Evolutionary conservation across 1,139 yeast genomes (phyloP).

Genomic region (Saccharomycopsis hybrid): DNA sequence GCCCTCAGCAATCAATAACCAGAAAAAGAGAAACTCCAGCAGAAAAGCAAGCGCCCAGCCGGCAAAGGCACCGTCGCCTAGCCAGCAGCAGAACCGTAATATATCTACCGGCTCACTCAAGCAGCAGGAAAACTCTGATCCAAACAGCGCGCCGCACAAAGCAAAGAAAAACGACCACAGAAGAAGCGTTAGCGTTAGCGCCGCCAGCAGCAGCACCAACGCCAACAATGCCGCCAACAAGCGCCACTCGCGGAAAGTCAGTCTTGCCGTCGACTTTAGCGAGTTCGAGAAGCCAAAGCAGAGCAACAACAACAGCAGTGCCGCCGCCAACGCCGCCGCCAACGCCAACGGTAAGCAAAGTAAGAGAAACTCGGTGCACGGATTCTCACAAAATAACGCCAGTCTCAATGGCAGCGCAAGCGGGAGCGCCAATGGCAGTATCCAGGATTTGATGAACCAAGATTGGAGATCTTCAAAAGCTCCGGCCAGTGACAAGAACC

Average conservation of each 20-base stretch:
- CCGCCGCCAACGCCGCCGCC: too few relatives aligned
- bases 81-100: not conserved
- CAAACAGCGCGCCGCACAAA: not conserved
- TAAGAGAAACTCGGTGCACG: constrained; percentile 5
- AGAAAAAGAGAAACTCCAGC: constrained; percentile 7
- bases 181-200: constrained; percentile 4
- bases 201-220: constrained; percentile 1
- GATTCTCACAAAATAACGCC: not conserved
- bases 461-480: constrained; percentile 8
- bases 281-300: constrained; percentile 18
- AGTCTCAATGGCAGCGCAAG: too few relatives aligned
- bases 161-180: constrained; percentile 7
- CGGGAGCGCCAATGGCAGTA: too few relatives aligned
- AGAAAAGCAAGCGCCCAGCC: not conserved
- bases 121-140: constrained; percentile 16
- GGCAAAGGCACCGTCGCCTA: not conserved
- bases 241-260: constrained; percentile 9
- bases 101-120: not conserved
- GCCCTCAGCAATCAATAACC: too few relatives aligned
- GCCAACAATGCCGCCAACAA: constrained; percentile 4
- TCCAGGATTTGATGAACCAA: constrained; percentile 4
- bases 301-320: too few relatives aligned
- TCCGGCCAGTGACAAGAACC: too few relatives aligned
- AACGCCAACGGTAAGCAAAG: constrained; percentile 2
- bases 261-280: constrained; percentile 14